Evolutionary conservation across 306 rosid species (phyloP).

Genomic region (Sindora glabra): DNA sequence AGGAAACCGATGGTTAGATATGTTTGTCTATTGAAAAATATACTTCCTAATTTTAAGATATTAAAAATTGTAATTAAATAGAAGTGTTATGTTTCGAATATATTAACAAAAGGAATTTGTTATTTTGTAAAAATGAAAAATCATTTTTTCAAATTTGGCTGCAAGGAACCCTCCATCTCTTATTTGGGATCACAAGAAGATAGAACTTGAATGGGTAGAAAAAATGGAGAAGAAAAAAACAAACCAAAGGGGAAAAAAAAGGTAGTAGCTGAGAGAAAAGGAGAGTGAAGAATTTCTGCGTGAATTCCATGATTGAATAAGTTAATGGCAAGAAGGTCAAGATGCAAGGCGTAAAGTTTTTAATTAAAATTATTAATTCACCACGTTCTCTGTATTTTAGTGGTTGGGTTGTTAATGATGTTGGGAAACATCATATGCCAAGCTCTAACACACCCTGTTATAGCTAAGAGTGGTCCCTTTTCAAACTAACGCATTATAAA

Average conservation of each 20-base stretch:
- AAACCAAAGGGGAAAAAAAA: not conserved
- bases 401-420: conserved; percentile 30
- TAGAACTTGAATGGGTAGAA: not conserved
- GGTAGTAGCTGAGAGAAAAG: not conserved
- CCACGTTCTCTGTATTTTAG: not conserved
- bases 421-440: conserved; percentile 21
- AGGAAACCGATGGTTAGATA: too few species aligned
- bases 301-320: not conserved
- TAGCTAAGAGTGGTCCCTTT: conserved; percentile 31
- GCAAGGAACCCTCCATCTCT: too few species aligned
- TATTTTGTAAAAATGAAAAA: not conserved
- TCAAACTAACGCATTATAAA: conserved; percentile 8
- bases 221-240: not conserved
- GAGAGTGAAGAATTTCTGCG: not conserved
- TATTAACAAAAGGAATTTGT: not conserved
- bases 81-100: too few species aligned
- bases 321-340: not conserved
- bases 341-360: conserved; percentile 20
- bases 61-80: too few species aligned
- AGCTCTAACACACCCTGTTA: conserved; percentile 17
- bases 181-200: too few species aligned
- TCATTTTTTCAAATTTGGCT: not conserved
- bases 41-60: too few species aligned
- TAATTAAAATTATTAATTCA: not conserved
- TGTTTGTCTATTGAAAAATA: too few species aligned